phyloP scores from a whole-genome alignment of 2,329 filamentous ascomycete genomes.

The Pseudophaeomoniella oleicola region DNA sequence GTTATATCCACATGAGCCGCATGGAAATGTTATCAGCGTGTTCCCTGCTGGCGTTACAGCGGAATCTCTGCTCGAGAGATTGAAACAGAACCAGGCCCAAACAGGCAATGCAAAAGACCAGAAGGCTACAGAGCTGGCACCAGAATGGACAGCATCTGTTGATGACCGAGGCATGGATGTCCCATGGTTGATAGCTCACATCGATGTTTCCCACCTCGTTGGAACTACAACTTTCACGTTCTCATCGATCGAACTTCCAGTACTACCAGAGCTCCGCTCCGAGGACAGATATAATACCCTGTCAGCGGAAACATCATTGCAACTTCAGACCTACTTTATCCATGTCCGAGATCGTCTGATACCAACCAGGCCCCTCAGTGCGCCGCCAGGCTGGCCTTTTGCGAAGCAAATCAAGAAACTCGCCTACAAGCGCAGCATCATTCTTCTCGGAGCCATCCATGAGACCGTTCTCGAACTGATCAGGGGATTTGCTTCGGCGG shows the following conservation, averaged over 20 bases:
- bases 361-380: background rate
- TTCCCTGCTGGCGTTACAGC: background rate
- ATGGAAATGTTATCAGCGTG: background rate
- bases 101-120: background rate
- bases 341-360: background rate
- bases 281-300: background rate
- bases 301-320: background rate
- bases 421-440: slow-evolving; percentile 8
- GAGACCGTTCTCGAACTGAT: slow-evolving; percentile 6
- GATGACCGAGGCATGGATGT: background rate
- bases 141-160: background rate
- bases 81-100: background rate
- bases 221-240: slow-evolving; percentile 28
- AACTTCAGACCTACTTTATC: background rate
- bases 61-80: background rate
- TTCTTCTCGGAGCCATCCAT: slow-evolving; percentile 23
- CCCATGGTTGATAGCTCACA: slow-evolving; percentile 23
- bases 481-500: background rate
- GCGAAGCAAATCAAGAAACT: background rate
- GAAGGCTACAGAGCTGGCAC: background rate
- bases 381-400: background rate
- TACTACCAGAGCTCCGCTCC: slow-evolving; percentile 2
- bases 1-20: background rate
- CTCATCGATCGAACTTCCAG: slow-evolving; percentile 21
- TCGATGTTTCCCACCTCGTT: slow-evolving; percentile 22